phyloP scores from a whole-genome alignment of 495 filamentous ascomycete genomes.

The Clohesyomyces aquaticus region DNA sequence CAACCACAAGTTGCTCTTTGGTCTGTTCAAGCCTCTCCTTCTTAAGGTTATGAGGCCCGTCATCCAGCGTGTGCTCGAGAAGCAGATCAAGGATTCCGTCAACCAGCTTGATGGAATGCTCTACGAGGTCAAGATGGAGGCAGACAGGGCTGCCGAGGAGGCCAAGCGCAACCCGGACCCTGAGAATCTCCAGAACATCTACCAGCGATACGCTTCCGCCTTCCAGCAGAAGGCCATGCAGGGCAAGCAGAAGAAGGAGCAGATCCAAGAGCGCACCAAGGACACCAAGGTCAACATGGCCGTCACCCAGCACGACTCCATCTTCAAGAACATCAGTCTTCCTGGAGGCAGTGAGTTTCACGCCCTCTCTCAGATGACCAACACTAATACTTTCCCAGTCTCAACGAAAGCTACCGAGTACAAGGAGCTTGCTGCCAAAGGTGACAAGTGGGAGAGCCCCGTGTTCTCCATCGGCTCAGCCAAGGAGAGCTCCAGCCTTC shows the following conservation, averaged over 20 bases:
- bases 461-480: conserved; percentile 90
- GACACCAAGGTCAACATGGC: conserved; percentile 87
- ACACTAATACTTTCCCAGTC: conserved; percentile 44
- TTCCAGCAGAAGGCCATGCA: conserved; percentile 72
- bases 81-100: conserved; percentile 80
- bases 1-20: conserved; percentile 90
- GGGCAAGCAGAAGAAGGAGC: conserved; percentile 65
- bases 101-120: conserved; percentile 68
- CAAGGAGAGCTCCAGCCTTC: conserved; percentile 69
- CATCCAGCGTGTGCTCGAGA: conserved; percentile 84
- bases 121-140: conserved; percentile 79
- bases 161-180: conserved; percentile 66
- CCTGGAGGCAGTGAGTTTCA: conserved; percentile 67
- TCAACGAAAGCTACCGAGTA: conserved; percentile 94
- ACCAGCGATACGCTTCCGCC: conserved; percentile 78
- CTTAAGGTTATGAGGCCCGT: conserved; percentile 81
- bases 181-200: conserved; percentile 80
- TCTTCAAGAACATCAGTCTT: conserved; percentile 85
- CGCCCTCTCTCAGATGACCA: not conserved
- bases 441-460: conserved; percentile 92
- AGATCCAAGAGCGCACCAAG: conserved; percentile 58
- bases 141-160: conserved; percentile 69
- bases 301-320: conserved; percentile 84
- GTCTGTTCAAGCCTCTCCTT: conserved; percentile 83
- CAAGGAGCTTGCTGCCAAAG: conserved; percentile 82